phyloP scores from a whole-genome alignment of 1,284 basidiomycete genomes.

The Pyrrhoderma lamaoense region DNA sequence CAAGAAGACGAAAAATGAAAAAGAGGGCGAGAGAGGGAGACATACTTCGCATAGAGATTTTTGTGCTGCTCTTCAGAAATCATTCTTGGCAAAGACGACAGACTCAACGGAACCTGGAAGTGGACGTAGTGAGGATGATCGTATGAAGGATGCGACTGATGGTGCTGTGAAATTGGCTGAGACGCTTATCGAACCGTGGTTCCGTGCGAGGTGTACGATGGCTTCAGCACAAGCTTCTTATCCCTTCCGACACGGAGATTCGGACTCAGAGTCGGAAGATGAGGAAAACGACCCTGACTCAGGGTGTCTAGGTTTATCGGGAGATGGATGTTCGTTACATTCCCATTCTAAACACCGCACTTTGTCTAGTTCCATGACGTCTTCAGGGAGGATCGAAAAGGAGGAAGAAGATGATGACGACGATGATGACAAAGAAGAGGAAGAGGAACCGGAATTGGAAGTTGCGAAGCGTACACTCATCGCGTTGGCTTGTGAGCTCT shows the following conservation, averaged over 20 bases:
- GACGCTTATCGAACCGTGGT: constrained; percentile 59
- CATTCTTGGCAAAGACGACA: constrained; percentile 41
- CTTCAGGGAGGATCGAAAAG: background rate
- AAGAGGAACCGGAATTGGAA: constrained; percentile 4
- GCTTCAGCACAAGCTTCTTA: constrained; percentile 2
- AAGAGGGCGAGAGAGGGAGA: constrained; percentile 28
- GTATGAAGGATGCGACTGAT: constrained; percentile 55
- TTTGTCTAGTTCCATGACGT: background rate
- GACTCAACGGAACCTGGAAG: constrained; percentile 31
- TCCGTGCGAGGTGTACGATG: constrained; percentile 29
- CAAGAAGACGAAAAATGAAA: constrained; percentile 20
- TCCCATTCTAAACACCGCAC: background rate
- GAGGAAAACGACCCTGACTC: constrained; percentile 3
- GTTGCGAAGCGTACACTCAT: constrained; percentile 6
- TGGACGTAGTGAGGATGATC: constrained; percentile 24
- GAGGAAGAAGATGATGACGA: background rate
- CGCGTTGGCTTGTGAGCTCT: constrained; percentile 8
- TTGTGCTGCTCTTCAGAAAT: constrained; percentile 57
- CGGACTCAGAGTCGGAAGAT: background rate
- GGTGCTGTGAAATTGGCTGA: constrained; percentile 60
- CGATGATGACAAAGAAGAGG: background rate
- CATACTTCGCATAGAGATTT: constrained; percentile 60
- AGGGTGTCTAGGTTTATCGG: constrained; percentile 12
- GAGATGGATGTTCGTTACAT: constrained; percentile 10
- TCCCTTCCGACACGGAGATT: constrained; percentile 8